phyloP scores from a whole-genome alignment of 805 yeast genomes.

The Ogataea dorogensis region DNA sequence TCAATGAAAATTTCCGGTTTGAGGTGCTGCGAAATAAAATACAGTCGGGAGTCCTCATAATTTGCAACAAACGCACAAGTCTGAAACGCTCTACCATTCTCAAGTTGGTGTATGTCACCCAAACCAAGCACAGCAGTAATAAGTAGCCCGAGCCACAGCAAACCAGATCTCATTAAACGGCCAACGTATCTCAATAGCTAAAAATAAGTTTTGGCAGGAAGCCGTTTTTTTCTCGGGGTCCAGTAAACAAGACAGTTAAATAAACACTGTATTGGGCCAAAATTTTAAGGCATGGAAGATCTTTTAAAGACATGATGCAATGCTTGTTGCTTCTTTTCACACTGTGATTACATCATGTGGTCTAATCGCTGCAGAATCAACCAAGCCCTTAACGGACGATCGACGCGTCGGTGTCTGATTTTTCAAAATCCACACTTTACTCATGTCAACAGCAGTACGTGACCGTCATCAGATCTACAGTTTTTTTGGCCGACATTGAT shows the following conservation, averaged over 20 bases:
- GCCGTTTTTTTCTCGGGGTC: no score
- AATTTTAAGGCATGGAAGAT: not conserved
- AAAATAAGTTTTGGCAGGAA: conserved; percentile 3
- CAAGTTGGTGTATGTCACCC: conserved; percentile 24
- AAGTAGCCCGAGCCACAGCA: conserved; percentile 1
- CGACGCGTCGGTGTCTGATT: not conserved
- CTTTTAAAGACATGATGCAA: not conserved
- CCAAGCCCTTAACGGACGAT: not conserved
- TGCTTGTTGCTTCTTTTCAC: not conserved
- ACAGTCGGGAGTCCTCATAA: conserved; percentile 21
- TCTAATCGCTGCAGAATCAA: not conserved
- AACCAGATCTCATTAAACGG: conserved; percentile 1
- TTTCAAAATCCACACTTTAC: not conserved
- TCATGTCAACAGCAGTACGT: no score
- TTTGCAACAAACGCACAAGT: conserved; percentile 33
- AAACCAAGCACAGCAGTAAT: conserved; percentile 14
- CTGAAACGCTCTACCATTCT: conserved; percentile 25
- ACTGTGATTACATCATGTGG: not conserved
- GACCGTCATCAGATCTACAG: no score
- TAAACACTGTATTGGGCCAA: not conserved
- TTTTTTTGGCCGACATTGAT: no score
- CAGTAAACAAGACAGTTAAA: no score
- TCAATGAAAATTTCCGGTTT: conserved; percentile 22
- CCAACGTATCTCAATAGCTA: not conserved
- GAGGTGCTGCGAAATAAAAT: conserved; percentile 19